Evolutionary conservation across 176 grass and related monocot species (phyloP), one percentile per base, ranked within the genome.

Genomic region (Ampelocalamus luodianensis): DNA sequence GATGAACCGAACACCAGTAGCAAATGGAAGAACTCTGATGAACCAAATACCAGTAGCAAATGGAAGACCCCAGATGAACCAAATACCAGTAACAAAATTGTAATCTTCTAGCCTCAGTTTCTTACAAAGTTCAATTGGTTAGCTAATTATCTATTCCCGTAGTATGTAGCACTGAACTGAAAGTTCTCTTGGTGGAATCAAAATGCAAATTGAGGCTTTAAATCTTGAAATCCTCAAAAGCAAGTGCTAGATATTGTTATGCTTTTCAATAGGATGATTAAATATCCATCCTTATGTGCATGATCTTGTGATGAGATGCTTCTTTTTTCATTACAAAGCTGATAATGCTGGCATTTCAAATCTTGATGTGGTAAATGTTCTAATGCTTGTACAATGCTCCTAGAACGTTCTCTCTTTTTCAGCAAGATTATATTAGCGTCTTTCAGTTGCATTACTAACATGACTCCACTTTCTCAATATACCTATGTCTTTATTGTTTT

Each of bases 211-310:
- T 5, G 8, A 65, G 62, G 26, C 23, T 34, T 71, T 14, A 75
- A 73, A 51, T 80, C 4, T 61, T 60, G 39, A 80, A 59, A 85
- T 72, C 80, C 67, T 74, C 18, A 20, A 72, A 53, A 39, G 58
- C 16, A 44, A 64, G 29, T 60, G 40, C 10, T 51, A 63, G 42
- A 61, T 83, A 53, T 32, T 88, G 27, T 71, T 20, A 64, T 44
- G 50, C 39, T 16, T 39, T 74, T 9, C 15, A 29, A 50, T 40
- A 75, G 4, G 10, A 43, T 32, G 20, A 36, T 13, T 70, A n/a
- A 54, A 26, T 61, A 58, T 66, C 11, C 24, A 23, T 61, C 29
- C 36, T 82, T 50, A 58, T 60, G 46, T 62, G 20, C 40, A 17
- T 59, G 63, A 39, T 68, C 27, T 48, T 87, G 65, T 39, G 34